Percentiles rank a stretch among this genome's conserved stretches.
These are phyloP conservation scores for Kregervanrija fluxuum DNA, from an alignment of 805 yeast species.

Conservation along the genomic window DNA sequence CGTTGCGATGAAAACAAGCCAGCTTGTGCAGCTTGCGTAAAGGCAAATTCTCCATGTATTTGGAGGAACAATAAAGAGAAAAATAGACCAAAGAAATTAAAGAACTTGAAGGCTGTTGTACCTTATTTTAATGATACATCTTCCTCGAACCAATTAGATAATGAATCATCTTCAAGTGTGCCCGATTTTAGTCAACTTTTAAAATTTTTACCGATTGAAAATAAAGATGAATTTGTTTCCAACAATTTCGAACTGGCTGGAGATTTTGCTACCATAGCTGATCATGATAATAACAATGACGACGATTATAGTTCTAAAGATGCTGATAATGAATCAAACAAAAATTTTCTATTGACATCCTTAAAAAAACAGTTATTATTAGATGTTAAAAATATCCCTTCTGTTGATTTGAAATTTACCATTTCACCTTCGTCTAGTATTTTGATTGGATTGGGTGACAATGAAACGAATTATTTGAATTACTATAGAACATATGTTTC, in stretches of 20 bases:
- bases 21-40: conserved; percentile 30
- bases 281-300: too few relatives aligned
- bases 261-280: too few relatives aligned
- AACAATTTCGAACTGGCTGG: too few relatives aligned
- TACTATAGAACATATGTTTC: conserved; percentile 41
- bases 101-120: neutral
- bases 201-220: too few relatives aligned
- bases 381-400: neutral
- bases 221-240: too few relatives aligned
- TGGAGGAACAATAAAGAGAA: conserved; percentile 10
- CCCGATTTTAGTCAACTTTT: too few relatives aligned
- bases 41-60: conserved; percentile 20
- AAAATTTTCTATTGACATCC: neutral
- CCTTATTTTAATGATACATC: neutral
- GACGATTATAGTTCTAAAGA: too few relatives aligned
- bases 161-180: too few relatives aligned
- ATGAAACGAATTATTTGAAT: conserved; percentile 29
- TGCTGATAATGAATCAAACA: neutral
- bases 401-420: neutral
- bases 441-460: conserved; percentile 5
- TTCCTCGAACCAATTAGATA: too few relatives aligned
- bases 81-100: neutral
- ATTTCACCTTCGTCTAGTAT: conserved; percentile 9
- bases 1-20: conserved; percentile 38
- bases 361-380: neutral